Evolutionary conservation across 169 alveolate genomes (phyloP).

Genomic region (Blepharisma undulans): DNA sequence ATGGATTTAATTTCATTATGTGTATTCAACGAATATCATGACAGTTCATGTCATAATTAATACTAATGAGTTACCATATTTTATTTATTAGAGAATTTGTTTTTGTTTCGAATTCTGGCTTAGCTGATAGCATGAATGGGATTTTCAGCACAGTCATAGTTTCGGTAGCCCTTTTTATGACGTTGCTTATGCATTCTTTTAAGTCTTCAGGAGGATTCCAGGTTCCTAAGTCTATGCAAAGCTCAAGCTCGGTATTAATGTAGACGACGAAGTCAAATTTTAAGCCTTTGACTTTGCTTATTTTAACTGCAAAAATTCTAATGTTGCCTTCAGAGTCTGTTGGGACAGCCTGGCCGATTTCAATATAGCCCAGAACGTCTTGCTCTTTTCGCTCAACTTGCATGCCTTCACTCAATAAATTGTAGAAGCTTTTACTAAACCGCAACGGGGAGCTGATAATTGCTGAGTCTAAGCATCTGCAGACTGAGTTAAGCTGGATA

Average conservation of each 20-base stretch:
- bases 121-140: not conserved
- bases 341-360: not conserved
- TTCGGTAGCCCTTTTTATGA: not conserved
- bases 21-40: not conserved
- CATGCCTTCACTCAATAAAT: not conserved
- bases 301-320: not conserved
- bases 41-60: not conserved
- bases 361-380: slow-evolving; percentile 20
- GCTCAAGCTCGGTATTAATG: not conserved
- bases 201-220: not conserved
- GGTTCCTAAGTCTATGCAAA: not conserved
- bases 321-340: not conserved
- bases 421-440: slow-evolving; percentile 16
- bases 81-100: not conserved
- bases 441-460: not conserved
- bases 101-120: not conserved
- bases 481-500: not conserved
- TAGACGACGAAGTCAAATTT: not conserved
- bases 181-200: not conserved
- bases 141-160: not conserved
- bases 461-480: not conserved
- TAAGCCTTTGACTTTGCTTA: not conserved
- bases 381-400: not conserved
- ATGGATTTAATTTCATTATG: not conserved
- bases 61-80: not conserved